These are phyloP conservation scores for Ophiostoma fasciatum DNA, from an alignment of 2,329 filamentous ascomycete genomes.

Conservation along the genomic window DNA sequence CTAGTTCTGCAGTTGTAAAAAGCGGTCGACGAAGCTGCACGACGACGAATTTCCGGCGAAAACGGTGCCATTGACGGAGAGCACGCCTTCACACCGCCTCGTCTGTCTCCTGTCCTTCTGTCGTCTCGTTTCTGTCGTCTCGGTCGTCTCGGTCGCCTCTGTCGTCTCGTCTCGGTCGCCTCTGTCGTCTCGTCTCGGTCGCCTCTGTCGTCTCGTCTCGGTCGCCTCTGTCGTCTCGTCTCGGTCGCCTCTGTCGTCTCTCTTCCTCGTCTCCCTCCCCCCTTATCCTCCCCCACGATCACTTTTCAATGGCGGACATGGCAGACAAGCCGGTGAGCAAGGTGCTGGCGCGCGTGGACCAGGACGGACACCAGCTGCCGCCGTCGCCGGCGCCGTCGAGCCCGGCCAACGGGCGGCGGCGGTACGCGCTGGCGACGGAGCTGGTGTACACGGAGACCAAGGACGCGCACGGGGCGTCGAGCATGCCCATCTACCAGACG, in stretches of 20 bases:
- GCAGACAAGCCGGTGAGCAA: constrained; percentile 29
- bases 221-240: neutral
- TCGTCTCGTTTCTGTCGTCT: too few relatives aligned
- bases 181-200: too few relatives aligned
- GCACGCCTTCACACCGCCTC: too few relatives aligned
- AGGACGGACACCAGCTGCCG: constrained; percentile 72
- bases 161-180: too few relatives aligned
- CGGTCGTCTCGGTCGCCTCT: too few relatives aligned
- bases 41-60: too few relatives aligned
- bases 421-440: constrained; percentile 90
- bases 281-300: neutral
- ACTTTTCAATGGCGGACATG: constrained; percentile 1
- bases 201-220: too few relatives aligned
- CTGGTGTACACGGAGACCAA: constrained; percentile 90
- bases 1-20: too few relatives aligned
- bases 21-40: too few relatives aligned
- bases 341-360: constrained; percentile 49
- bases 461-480: constrained; percentile 95
- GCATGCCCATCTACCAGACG: constrained; percentile 94
- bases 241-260: neutral
- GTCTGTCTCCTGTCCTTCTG: too few relatives aligned
- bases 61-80: too few relatives aligned
- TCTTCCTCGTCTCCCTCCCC: neutral
- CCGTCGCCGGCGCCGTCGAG: constrained; percentile 89
- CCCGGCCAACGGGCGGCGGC: constrained; percentile 62